phyloP scores from a whole-genome alignment of 495 filamentous ascomycete genomes.

The Trichocladium uniseriatum region DNA sequence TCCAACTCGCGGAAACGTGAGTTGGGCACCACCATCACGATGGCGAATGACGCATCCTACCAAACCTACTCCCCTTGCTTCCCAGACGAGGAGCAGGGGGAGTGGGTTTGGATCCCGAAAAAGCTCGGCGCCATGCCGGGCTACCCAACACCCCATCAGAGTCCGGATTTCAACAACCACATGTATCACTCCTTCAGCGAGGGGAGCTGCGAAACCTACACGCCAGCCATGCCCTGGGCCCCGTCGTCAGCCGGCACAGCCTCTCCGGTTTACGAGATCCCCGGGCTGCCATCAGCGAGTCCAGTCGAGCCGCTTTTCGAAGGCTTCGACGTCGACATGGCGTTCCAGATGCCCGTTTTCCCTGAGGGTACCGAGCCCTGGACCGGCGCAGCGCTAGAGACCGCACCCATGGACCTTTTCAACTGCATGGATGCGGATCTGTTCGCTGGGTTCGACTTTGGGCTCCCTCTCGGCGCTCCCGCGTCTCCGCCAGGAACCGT shows the following conservation, averaged over 20 bases:
- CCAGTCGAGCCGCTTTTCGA: neutral
- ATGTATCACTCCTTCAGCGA: neutral
- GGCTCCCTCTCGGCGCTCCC: neutral
- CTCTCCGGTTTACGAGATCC: too few species aligned
- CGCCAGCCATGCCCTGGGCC: neutral
- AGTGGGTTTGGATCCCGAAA: slow-evolving; percentile 12
- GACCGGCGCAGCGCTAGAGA: neutral
- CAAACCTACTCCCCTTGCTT: slow-evolving; percentile 6
- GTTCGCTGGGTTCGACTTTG: neutral
- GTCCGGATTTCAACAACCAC: neutral
- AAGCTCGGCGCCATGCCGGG: too few species aligned
- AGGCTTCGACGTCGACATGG: neutral
- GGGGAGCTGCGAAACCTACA: neutral
- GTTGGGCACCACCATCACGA: slow-evolving; percentile 5
- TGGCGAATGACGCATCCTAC: neutral
- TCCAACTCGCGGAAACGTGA: slow-evolving; percentile 7
- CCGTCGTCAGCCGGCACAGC: slow-evolving; percentile 1
- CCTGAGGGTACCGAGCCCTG: neutral
- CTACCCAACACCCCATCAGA: neutral
- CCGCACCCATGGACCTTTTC: neutral
- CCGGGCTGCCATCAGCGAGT: neutral
- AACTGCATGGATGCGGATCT: neutral
- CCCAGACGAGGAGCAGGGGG: slow-evolving; percentile 6
- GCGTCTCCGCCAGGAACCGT: neutral
- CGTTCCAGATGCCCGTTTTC: neutral